Evolutionary conservation across 176 grass and related monocot species (phyloP), one percentile per base, ranked within the genome.

Genomic region (Aegilops bicornis): DNA sequence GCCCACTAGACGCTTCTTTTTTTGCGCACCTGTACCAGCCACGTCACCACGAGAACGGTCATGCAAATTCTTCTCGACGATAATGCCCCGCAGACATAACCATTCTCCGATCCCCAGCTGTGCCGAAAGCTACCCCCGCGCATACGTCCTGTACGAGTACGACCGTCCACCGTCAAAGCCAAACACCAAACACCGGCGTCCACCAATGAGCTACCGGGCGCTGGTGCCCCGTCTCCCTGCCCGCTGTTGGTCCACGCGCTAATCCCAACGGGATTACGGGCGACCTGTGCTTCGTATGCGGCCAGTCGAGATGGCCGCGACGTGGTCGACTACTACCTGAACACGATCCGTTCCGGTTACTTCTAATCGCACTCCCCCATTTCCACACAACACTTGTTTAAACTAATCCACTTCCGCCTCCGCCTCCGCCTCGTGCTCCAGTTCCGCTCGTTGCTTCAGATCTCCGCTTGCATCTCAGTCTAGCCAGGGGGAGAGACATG

Each of bases 71-170:
- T 52, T 17, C 4, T 50, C 47, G 15, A 52, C 48, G 48, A 52
- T 52, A 52, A 52, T 58, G 52, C 6, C 52, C 17, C 62, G 29
- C 64, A 67, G 14, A 67, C 6, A 66, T 31, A 14, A 5, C 64
- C 64, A 32, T 67, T 30, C 29, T 30, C 64, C 6, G 24, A 64
- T 1, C 62, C 64, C 64, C 29, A 67, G 14, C 64, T 16, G 64
- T 67, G 29, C 76, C 56, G 76, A 85, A 75, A 89, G 58, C 76
- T 60, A 78, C 73, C 75, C 75, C 37, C 22, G 22, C 48, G 48
- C 65, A 13, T 2, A 42, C 78, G 30, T 27, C 40, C 3, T 16
- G n/a, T n/a, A n/a, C n/a, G n/a, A n/a, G 24, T 43, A 50, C 27
- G 12, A 29, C 48, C 52, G 52, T 19, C 16, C 60, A 25, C 45